Evolutionary conservation across 768 basidiomycete species (phyloP).

Genomic region (Candolleomyces aberdarensis): DNA sequence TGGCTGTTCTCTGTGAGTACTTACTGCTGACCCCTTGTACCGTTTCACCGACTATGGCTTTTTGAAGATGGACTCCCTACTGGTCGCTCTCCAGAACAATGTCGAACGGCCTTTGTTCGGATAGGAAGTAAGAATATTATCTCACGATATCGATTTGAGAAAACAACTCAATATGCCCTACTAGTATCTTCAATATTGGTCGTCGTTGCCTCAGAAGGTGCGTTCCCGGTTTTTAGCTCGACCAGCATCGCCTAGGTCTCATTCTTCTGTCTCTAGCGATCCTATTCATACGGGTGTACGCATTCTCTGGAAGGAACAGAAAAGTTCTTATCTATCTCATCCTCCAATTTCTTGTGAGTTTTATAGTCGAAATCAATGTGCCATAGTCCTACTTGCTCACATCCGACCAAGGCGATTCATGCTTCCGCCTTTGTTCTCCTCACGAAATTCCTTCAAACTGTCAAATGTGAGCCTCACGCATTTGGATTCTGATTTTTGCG

Average conservation of each 20-base stretch:
- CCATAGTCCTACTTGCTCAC: neutral
- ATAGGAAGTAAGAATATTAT: neutral
- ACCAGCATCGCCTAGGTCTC: neutral
- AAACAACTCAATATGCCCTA: neutral
- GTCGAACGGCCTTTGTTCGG: neutral
- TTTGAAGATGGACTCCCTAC: neutral
- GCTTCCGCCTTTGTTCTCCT: neutral
- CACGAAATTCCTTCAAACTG: neutral
- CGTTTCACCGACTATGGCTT: neutral
- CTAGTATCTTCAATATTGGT: neutral
- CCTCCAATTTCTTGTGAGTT: neutral
- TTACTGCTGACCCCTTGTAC: too few relatives aligned
- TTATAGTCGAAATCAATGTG: neutral
- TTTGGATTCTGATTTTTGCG: too few relatives aligned
- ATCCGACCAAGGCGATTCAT: neutral
- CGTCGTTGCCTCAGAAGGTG: neutral
- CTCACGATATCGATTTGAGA: neutral
- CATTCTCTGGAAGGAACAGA: neutral
- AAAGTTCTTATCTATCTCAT: neutral
- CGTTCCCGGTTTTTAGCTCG: neutral
- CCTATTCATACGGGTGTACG: constrained; percentile 2
- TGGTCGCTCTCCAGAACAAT: neutral
- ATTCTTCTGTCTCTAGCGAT: neutral
- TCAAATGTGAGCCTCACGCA: neutral
- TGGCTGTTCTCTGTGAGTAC: neutral